Evolutionary conservation across 2,329 filamentous ascomycete genomes (phyloP), one percentile per base, ranked within the genome.

Genomic region (Hymenoscyphus repandus): DNA sequence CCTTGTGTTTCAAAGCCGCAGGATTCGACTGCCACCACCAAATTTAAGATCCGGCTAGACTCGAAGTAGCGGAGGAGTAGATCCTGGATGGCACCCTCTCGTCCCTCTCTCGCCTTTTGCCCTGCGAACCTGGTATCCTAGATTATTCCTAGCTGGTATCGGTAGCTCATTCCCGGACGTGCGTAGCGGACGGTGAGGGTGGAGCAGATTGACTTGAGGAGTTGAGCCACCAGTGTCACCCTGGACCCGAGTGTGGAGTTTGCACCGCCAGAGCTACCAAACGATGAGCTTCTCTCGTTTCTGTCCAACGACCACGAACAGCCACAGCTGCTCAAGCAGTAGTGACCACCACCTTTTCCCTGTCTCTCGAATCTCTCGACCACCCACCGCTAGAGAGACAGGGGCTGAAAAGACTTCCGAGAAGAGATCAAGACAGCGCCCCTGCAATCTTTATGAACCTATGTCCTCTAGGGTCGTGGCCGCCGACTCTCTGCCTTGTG

Each of bases 401-500:
- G 22, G 40, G 48, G 46, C 41, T 49, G 48, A 37, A 38, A 48
- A 34, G 41, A 37, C 42, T 20, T 49, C 40, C 17, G 20, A 20
- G 12, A 17, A 18, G 41, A 27, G 15, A 27, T 27, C 27, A 32
- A 32, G 47, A 43, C 20, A 34, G 11, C 5, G 47, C 27, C 55
- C 55, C 46, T 55, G 52, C 42, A 53, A 55, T 51, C 50, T 48
- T 53, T 47, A 47, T 50, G 52, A 45, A 49, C 48, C 45, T 31
- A 52, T 27, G 4, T 27, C 7, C 48, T 49, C 42, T 45, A 32
- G 43, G 39, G 15, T 15, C 22, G 22, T 27, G 22, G 22, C 22
- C 22, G 22, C 22, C 22, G 22, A 27, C 22, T 27, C 22, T 27
- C 22, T 27, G 22, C 22, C 22, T 27, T 27, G 22, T 40, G 37